A percentile compares a stretch with the other conserved stretches of the same genome.
phyloP scores from a whole-genome alignment of 2,329 filamentous ascomycete species.

The Talaromyces sp. region DNA sequence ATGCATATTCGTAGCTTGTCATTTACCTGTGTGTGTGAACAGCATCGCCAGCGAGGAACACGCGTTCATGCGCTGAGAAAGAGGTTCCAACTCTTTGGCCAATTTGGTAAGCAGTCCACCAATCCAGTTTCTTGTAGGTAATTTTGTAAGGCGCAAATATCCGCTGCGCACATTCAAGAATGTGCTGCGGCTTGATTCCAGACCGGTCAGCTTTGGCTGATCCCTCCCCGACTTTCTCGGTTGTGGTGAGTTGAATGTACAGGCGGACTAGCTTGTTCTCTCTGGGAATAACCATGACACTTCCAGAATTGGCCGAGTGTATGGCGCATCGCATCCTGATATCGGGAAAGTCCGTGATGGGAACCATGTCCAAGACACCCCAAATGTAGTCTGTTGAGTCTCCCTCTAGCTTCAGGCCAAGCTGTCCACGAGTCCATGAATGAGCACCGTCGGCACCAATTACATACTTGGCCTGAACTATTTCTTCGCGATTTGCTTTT shows the following conservation, averaged over 20 bases:
- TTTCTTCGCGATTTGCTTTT: slow-evolving; percentile 8
- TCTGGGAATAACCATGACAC: slow-evolving; percentile 59
- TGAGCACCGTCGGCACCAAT: slow-evolving; percentile 65
- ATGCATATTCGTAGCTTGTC: no score
- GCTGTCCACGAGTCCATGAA: slow-evolving; percentile 55
- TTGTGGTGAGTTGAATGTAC: slow-evolving; percentile 56
- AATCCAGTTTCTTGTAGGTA: slow-evolving; percentile 58
- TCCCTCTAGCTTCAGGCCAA: slow-evolving; percentile 53
- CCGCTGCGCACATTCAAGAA: slow-evolving; percentile 57
- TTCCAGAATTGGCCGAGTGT: slow-evolving; percentile 51
- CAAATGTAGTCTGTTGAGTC: slow-evolving; percentile 44
- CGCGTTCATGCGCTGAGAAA: slow-evolving; percentile 51
- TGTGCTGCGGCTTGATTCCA: slow-evolving; percentile 56
- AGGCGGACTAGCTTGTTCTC: slow-evolving; percentile 58
- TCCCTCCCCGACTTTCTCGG: slow-evolving; percentile 15
- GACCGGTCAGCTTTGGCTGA: no score
- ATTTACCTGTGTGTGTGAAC: slow-evolving; percentile 35
- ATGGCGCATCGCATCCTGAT: slow-evolving; percentile 55
- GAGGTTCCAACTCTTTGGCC: slow-evolving; percentile 57
- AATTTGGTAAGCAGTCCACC: slow-evolving; percentile 64
- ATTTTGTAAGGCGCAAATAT: slow-evolving; percentile 64
- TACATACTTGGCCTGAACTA: slow-evolving; percentile 55
- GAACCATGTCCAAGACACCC: slow-evolving; percentile 47
- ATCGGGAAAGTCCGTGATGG: slow-evolving; percentile 54
- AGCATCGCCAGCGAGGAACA: slow-evolving; percentile 68